A percentile compares a stretch with the other conserved stretches of the same genome.
phyloP scores from a whole-genome alignment of 1,284 basidiomycete genomes.

The Polyporus tsugae region DNA sequence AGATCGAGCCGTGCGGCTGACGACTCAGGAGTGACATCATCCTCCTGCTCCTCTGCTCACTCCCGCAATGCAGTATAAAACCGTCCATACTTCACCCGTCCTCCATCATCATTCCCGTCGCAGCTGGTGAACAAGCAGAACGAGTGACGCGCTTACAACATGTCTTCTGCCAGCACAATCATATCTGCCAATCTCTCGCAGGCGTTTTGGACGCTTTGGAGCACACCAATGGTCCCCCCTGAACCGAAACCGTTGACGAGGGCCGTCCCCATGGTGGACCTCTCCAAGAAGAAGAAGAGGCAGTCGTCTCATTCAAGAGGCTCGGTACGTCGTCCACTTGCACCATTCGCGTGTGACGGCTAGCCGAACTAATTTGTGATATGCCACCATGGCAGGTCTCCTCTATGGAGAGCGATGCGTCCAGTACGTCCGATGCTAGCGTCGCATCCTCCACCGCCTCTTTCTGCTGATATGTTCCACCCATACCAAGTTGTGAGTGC shows the following conservation, averaged over 20 bases:
- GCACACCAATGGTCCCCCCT: conserved; percentile 38
- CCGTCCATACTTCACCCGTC: neutral
- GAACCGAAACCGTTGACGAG: conserved; percentile 21
- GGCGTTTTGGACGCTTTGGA: conserved; percentile 35
- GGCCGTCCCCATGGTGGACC: conserved; percentile 27
- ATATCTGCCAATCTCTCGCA: conserved; percentile 25
- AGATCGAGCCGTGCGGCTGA: neutral
- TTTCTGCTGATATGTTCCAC: neutral
- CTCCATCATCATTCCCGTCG: neutral
- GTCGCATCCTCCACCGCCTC: neutral
- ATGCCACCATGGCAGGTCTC: neutral
- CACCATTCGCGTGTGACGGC: neutral
- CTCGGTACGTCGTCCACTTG: conserved; percentile 15
- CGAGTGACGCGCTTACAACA: neutral
- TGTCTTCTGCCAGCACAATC: conserved; percentile 11
- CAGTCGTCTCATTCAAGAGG: conserved; percentile 3
- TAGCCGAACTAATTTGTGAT: neutral
- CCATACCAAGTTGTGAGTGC: neutral
- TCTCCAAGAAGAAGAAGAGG: neutral
- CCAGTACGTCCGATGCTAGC: conserved; percentile 2
- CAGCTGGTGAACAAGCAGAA: neutral
- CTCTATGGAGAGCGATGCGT: conserved; percentile 8
- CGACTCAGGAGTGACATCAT: neutral
- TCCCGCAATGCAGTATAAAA: neutral
- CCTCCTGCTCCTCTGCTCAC: neutral